These are phyloP conservation scores for Xylaria sp. DNA, from an alignment of 2,329 filamentous ascomycete species.

Conservation along the genomic window DNA sequence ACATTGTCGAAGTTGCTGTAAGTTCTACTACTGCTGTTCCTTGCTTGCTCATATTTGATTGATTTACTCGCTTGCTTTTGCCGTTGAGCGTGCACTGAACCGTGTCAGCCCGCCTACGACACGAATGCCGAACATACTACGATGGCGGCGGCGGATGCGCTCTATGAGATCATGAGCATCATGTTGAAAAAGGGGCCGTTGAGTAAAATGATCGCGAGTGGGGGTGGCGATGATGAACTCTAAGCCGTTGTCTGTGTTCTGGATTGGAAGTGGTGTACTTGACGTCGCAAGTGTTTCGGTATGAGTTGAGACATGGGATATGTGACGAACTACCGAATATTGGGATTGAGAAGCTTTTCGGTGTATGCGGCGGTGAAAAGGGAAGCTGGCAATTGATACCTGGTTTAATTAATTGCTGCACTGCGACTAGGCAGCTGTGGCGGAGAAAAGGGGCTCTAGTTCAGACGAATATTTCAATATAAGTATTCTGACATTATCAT, in stretches of 20 bases:
- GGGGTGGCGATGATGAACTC: conserved; percentile 33
- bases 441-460: background rate
- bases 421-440: background rate
- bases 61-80: background rate
- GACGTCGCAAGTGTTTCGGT: background rate
- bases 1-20: conserved; percentile 77
- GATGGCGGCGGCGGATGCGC: conserved; percentile 68
- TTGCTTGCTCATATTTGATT: background rate
- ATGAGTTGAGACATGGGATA: background rate
- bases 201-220: conserved; percentile 45
- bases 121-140: conserved; percentile 70
- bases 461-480: background rate
- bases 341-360: background rate
- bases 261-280: background rate
- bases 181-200: conserved; percentile 78
- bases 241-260: conserved; percentile 20
- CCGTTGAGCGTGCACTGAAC: background rate
- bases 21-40: conserved; percentile 38
- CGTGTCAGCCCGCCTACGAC: conserved; percentile 65
- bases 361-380: background rate
- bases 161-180: conserved; percentile 77
- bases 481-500: background rate
- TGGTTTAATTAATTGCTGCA: background rate
- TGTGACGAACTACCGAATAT: background rate
- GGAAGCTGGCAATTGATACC: background rate